Base-by-base conservation (phyloP, 192 early-diverging fungal genomes). In the Backusella tarrabulga region DNA sequence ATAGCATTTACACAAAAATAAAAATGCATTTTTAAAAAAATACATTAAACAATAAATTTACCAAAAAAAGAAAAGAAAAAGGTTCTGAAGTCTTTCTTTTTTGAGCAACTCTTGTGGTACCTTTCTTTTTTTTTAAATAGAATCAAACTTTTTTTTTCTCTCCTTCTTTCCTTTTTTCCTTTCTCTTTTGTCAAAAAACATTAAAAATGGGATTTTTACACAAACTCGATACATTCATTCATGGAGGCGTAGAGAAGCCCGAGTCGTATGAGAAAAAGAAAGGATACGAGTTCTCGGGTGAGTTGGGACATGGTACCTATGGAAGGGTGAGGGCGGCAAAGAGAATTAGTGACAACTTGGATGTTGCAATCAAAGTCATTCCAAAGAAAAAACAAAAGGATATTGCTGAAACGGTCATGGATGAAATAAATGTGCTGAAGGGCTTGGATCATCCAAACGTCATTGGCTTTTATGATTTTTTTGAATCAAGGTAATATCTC, bases 341-440 rank as follows among this genome's bases (percentile, higher is more conserved):
- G 7, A 83, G 88, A 11, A 86, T 92, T 50, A 90, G 87, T 17
- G 90, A 92, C n/a, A 90, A 91, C 11, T 87, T 91, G 15, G 85
- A 88, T 21, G 95, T 95, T 23, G 97, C 97, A 0, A 87, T 97
- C 78, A 98, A 98, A 83, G 90, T 98, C 66, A 97, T 98, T 82
- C 90, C 90, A 79, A 97, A 97, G 83, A 89, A 88, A 73, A 88
- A 91, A 4, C 90, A 96, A 75, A 90, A 80, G 41, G 92, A 91
- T 52, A 90, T 95, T 73, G 92, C 93, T 76, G 86, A 91, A 52
- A 94, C 97, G 94, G 96, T 98, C 11, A 77, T 91, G 63, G 93
- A 95, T 81, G 97, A 98, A 83, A 96, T 98, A 82, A 87, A 94
- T 32, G 92, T 97, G 29, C 86, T 98, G 80, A 88, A 91, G 69